Conservation (phyloP, 2,329 filamentous ascomycete species). For the Colletotrichum eremochloae region DNA sequence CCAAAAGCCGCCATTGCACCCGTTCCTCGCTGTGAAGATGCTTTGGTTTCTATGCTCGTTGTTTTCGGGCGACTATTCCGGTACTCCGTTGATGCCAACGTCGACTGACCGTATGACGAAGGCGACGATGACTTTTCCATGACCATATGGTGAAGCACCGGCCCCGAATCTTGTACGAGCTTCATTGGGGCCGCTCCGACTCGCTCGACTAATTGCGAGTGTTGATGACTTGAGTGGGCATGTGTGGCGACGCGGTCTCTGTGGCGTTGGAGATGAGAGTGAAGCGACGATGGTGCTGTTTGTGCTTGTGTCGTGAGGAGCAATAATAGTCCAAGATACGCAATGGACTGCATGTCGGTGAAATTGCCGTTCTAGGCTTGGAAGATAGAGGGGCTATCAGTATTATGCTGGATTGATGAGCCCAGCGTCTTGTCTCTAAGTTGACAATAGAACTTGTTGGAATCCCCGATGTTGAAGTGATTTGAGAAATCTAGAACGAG, state of each 20-base stretch:
- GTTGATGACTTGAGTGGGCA: constrained; percentile 26
- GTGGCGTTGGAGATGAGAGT: constrained; percentile 37
- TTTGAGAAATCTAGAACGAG: constrained; percentile 6
- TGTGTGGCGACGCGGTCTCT: constrained; percentile 34
- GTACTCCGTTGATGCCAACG: constrained; percentile 1
- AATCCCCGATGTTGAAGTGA: not conserved
- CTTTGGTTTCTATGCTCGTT: not conserved
- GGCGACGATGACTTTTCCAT: constrained; percentile 5
- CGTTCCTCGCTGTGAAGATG: not conserved
- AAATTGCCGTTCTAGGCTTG: not conserved
- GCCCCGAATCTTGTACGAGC: too few species aligned
- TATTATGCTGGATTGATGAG: not conserved
- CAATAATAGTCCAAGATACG: constrained; percentile 28
- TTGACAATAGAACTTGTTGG: not conserved
- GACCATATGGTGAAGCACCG: not conserved
- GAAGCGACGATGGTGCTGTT: constrained; percentile 32
- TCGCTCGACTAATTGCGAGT: constrained; percentile 7
- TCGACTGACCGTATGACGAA: constrained; percentile 1
- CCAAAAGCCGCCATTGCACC: not conserved
- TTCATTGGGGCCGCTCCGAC: constrained; percentile 1
- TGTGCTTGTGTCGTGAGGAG: constrained; percentile 21
- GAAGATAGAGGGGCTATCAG: not conserved
- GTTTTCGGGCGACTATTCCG: not conserved
- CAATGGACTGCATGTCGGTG: constrained; percentile 28
- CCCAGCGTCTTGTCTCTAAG: not conserved